Evolutionary conservation across 352 stramenopile species (phyloP).

Genomic region (Thalassiosira mediterranea): DNA sequence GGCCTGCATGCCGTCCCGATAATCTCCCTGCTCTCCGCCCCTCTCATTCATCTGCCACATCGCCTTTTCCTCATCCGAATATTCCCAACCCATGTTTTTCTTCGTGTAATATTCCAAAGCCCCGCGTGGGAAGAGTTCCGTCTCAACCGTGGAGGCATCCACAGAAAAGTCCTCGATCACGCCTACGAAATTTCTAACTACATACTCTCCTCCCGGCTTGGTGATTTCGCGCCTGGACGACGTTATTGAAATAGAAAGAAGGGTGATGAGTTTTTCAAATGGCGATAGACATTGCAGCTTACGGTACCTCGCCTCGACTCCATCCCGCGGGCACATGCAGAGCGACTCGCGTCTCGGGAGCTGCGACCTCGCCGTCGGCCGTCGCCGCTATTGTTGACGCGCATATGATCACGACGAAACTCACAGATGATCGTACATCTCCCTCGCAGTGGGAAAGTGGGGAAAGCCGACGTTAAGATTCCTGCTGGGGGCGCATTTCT

Average conservation of each 20-base stretch:
- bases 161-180: slow-evolving; percentile 66
- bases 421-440: slow-evolving; percentile 46
- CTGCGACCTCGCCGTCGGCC: no score
- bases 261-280: no score
- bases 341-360: no score
- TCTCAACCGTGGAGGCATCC: slow-evolving; percentile 55
- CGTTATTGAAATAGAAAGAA: no score
- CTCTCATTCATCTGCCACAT: slow-evolving; percentile 52
- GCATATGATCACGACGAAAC: no score
- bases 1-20: slow-evolving; percentile 60
- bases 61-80: slow-evolving; percentile 39
- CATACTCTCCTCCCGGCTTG: slow-evolving; percentile 55
- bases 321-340: no score
- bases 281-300: no score
- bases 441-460: slow-evolving; percentile 54
- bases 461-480: slow-evolving; percentile 59
- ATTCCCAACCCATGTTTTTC: slow-evolving; percentile 66
- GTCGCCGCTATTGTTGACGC: no score
- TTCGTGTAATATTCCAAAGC: slow-evolving; percentile 69
- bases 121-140: slow-evolving; percentile 62
- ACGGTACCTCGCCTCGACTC: no score
- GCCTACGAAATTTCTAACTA: slow-evolving; percentile 65
- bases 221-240: slow-evolving; percentile 58
- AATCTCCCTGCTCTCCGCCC: slow-evolving; percentile 69
- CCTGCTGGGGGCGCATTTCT: slow-evolving; percentile 48